These are phyloP conservation scores for Metrosideros polymorpha DNA, from an alignment of 441 rosid genomes.

Conservation along the genomic window DNA sequence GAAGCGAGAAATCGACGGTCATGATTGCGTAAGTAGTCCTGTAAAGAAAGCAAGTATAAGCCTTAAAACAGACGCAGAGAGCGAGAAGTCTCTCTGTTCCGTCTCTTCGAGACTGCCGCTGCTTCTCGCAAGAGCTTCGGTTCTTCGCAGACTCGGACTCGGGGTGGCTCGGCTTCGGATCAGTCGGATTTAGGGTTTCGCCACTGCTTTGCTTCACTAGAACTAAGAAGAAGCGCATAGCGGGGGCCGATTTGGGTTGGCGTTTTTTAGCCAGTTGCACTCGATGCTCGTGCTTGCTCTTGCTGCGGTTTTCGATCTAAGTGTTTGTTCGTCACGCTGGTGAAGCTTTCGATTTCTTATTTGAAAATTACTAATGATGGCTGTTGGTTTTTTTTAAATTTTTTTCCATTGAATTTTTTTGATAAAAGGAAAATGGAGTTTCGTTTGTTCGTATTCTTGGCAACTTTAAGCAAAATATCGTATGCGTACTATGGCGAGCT, in stretches of 20 bases:
- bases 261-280: not conserved
- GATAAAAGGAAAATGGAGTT: not conserved
- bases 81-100: not conserved
- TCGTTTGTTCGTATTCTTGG: not conserved
- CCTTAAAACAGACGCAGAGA: not conserved
- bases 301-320: not conserved
- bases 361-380: not conserved
- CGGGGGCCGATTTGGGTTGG: not conserved
- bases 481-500: not conserved
- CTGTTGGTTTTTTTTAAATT: not conserved
- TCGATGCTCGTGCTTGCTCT: not conserved
- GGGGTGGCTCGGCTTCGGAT: not conserved
- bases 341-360: not conserved
- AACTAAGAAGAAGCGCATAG: not conserved
- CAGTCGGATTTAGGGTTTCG: not conserved
- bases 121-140: not conserved
- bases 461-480: not conserved
- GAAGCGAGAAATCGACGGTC: not conserved
- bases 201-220: not conserved
- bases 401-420: not conserved
- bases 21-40: not conserved
- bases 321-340: not conserved
- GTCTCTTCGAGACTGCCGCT: not conserved
- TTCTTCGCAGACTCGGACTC: not conserved
- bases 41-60: not conserved